phyloP scores from a whole-genome alignment of 495 filamentous ascomycete species.

The Amphirosellinia nigrospora region DNA sequence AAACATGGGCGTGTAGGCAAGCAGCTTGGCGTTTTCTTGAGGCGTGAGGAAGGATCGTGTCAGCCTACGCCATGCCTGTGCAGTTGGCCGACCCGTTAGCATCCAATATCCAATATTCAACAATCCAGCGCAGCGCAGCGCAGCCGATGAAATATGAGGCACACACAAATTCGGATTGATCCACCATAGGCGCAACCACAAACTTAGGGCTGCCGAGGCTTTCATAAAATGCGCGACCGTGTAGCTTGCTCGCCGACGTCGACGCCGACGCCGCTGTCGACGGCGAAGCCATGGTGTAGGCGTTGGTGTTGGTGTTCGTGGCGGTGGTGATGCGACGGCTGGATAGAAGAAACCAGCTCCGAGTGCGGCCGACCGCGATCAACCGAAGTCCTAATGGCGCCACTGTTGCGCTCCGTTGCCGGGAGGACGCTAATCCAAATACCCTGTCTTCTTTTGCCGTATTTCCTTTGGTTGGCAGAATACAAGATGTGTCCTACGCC shows the following conservation, averaged over 20 bases:
- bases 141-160: not conserved
- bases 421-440: not conserved
- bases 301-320: no score
- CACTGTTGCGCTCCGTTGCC: not conserved
- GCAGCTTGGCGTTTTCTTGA: constrained; percentile 60
- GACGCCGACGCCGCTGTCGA: not conserved
- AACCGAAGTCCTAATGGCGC: constrained; percentile 4
- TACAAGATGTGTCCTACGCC: no score
- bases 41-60: constrained; percentile 85
- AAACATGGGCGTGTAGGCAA: constrained; percentile 94
- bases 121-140: no score
- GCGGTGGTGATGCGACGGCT: constrained; percentile 8
- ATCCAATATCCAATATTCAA: not conserved
- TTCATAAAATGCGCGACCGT: constrained; percentile 89
- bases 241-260: constrained; percentile 60
- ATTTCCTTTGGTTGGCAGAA: not conserved
- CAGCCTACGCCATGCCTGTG: constrained; percentile 91
- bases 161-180: constrained; percentile 94
- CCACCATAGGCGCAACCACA: constrained; percentile 96
- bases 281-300: constrained; percentile 16
- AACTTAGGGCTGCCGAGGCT: constrained; percentile 89
- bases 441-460: not conserved
- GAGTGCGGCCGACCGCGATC: constrained; percentile 12
- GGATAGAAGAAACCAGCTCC: constrained; percentile 8
- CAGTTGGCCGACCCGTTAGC: not conserved